Evolutionary conservation across 2,329 filamentous ascomycete genomes (phyloP).

Genomic region (Hansfordia pulvinata): DNA sequence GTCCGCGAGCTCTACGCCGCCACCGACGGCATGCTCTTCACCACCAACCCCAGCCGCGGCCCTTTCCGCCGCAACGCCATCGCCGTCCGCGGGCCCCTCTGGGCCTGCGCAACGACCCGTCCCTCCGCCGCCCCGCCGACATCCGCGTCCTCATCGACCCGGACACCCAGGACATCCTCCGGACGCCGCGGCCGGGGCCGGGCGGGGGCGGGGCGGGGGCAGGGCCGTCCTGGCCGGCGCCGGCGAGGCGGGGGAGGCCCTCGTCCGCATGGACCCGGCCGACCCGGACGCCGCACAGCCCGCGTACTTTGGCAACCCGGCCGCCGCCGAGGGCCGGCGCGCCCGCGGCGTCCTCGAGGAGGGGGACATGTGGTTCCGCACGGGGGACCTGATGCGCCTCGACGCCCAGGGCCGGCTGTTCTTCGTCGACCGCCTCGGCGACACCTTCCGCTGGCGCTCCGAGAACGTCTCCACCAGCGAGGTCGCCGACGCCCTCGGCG

Average conservation of each 20-base stretch:
- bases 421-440: constrained; percentile 56
- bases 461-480: constrained; percentile 32
- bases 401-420: constrained; percentile 50
- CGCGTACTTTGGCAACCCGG: constrained; percentile 48
- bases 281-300: constrained; percentile 37
- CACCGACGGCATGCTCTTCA: constrained; percentile 52
- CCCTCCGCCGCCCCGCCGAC: constrained; percentile 39
- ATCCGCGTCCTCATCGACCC: constrained; percentile 58
- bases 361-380: constrained; percentile 55
- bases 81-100: constrained; percentile 53
- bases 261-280: constrained; percentile 39
- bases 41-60: constrained; percentile 43
- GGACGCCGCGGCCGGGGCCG: constrained; percentile 57
- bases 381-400: constrained; percentile 49
- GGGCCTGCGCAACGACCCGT: constrained; percentile 34
- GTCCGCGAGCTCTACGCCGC: constrained; percentile 66
- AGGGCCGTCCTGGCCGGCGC: constrained; percentile 48
- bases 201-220: constrained; percentile 45
- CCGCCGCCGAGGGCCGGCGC: constrained; percentile 52
- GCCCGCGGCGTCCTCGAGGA: constrained; percentile 47
- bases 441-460: constrained; percentile 55
- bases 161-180: constrained; percentile 49
- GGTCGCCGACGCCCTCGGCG: constrained; percentile 24
- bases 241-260: constrained; percentile 57
- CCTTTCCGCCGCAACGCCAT: constrained; percentile 49